These are phyloP conservation scores for Phycomyces blakesleeanus DNA, from an alignment of 192 early-diverging fungal species.

Conservation along the genomic window DNA sequence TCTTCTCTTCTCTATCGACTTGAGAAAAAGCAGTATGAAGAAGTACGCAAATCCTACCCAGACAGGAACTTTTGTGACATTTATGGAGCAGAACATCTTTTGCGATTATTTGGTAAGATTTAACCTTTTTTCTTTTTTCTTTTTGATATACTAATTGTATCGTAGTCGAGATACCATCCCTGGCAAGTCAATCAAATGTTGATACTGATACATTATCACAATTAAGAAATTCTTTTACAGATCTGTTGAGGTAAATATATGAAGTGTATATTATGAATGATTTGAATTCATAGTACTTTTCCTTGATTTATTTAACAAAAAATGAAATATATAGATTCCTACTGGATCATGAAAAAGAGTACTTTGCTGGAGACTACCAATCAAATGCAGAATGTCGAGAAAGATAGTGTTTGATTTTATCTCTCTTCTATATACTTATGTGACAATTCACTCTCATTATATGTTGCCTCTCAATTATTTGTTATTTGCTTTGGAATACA, in stretches of 20 bases:
- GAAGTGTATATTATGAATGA: neutral
- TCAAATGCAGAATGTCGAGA: neutral
- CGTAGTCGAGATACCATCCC: slow-evolving; percentile 80
- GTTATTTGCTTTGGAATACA: too few relatives aligned
- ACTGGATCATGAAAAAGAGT: slow-evolving; percentile 55
- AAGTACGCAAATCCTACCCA: slow-evolving; percentile 60
- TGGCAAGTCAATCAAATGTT: slow-evolving; percentile 90
- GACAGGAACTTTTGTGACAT: slow-evolving; percentile 77
- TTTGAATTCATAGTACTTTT: neutral
- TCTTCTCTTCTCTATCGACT: slow-evolving; percentile 90
- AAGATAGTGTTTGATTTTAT: neutral
- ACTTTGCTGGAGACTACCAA: slow-evolving; percentile 43
- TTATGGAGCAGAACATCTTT: slow-evolving; percentile 94
- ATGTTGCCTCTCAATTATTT: too few relatives aligned
- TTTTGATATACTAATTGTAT: neutral
- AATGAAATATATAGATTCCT: too few relatives aligned
- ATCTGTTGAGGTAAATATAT: slow-evolving; percentile 71
- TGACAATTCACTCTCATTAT: too few relatives aligned
- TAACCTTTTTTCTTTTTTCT: too few relatives aligned
- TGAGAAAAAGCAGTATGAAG: slow-evolving; percentile 90
- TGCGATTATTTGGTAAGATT: slow-evolving; percentile 84
- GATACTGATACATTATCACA: slow-evolving; percentile 77
- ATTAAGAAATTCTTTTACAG: slow-evolving; percentile 73
- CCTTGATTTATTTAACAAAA: slow-evolving; percentile 12
- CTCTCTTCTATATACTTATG: too few relatives aligned